These are phyloP conservation scores for Coemansia sp. DNA, from an alignment of 192 early-diverging fungal species.

Conservation along the genomic window DNA sequence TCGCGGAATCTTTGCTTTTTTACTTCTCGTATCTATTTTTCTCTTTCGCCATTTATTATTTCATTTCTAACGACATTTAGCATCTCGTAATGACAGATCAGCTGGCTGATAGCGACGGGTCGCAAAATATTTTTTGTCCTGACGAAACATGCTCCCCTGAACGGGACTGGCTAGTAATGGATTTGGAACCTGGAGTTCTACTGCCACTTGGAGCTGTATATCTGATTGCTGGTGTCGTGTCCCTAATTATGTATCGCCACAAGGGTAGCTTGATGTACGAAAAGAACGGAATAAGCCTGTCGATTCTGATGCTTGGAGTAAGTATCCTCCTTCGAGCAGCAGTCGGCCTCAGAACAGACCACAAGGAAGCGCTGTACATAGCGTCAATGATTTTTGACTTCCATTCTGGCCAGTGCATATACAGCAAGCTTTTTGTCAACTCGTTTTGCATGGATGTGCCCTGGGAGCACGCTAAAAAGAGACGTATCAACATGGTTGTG, in stretches of 20 bases:
- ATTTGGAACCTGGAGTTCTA: not conserved
- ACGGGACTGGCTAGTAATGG: slow-evolving; percentile 1
- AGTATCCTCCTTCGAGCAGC: slow-evolving; percentile 3
- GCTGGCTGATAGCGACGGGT: not conserved
- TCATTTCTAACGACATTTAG: not conserved
- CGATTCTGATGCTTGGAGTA: not conserved
- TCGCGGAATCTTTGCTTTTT: not conserved
- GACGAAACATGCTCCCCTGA: slow-evolving; percentile 3
- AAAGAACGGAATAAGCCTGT: not conserved
- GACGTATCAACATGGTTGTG: not conserved
- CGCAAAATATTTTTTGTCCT: not conserved
- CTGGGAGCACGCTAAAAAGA: not conserved
- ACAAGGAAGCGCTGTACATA: not conserved
- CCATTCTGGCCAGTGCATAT: slow-evolving; percentile 8
- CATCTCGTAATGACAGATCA: slow-evolving; percentile 1
- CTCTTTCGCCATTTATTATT: not conserved
- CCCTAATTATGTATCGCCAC: not conserved
- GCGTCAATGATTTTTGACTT: slow-evolving; percentile 1
- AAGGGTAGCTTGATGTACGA: not conserved
- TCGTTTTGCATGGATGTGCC: not conserved
- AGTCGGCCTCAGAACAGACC: too few species aligned
- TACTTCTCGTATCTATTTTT: not conserved
- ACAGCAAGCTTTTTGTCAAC: not conserved
- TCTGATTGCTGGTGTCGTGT: not conserved
- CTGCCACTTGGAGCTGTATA: not conserved